Evolutionary conservation across 2,329 filamentous ascomycete genomes (phyloP), one percentile per base, ranked within the genome.

Genomic region (Pseudogymnoascus sp.): DNA sequence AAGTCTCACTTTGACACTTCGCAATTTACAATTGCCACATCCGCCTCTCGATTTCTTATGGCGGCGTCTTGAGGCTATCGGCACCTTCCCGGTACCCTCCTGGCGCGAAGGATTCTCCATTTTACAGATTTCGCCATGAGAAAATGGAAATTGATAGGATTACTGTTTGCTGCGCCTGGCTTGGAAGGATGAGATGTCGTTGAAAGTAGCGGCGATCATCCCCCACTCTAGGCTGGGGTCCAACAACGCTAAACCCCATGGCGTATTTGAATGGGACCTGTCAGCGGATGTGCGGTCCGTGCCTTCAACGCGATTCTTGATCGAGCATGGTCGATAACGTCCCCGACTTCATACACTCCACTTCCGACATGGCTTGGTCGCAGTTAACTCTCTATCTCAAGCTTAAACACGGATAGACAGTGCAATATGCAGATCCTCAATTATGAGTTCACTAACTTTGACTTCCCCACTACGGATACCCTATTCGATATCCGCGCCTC

Each of bases 1-100:
- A 60, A 37, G 64, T 64, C 71, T 68, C 69, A 79, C 80, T 74
- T 83, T 84, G 58, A 83, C 75, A 60, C 78, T 74, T 35, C 80
- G 74, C 18, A 83, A 67, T 66, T 83, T 83, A 69, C 82, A 85
- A 65, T 84, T 84, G 2, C 76, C 76, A 65, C 82, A 84, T 1
- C 82, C 82, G 12, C 74, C 72, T 15, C 79, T 74, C 1, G 80
- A 84, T 66, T 84, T 84, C 21, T 73, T 79, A 65, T 85, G 82
- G n/a, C 66, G 66, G 21, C 68, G 64, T 61, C 62, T 67, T 5
- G 18, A 12, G 7, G 1, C 10, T 31, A 52, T 31, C 42, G 13
- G 42, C 42, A 9, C 25, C 13, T 52, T 52, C 5, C 7, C 13
- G 15, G 42, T 15, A 6, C 25, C 25, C 10, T 52, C 42, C 13